phyloP scores from a whole-genome alignment of 139 green algal species.

The Tetradesmus lagerheimii region DNA sequence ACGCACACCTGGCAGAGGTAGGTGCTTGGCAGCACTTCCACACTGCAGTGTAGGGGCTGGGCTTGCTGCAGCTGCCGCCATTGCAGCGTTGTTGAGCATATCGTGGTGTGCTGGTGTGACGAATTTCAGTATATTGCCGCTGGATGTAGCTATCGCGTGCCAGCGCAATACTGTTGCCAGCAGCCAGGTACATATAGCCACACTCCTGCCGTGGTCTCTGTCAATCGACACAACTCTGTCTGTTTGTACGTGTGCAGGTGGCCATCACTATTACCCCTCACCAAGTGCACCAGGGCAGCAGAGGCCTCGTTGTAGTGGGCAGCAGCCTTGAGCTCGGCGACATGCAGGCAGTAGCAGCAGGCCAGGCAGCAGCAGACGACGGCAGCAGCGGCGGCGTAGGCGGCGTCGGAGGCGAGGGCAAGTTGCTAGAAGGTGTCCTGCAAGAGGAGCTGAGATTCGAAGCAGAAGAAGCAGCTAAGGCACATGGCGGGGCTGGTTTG shows the following conservation, averaged over 20 bases:
- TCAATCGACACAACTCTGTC: neutral
- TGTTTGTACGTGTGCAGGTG: conserved; percentile 61
- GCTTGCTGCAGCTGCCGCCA: too few relatives aligned
- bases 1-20: conserved; percentile 47
- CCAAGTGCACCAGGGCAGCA: conserved; percentile 72
- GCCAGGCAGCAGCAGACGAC: neutral
- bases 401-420: neutral
- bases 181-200: neutral
- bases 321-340: conserved; percentile 61
- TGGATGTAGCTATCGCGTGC: too few relatives aligned
- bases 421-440: conserved; percentile 57
- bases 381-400: neutral
- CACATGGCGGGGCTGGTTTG: neutral
- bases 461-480: conserved; percentile 44
- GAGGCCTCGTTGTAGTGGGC: conserved; percentile 89
- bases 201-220: neutral
- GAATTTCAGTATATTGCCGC: too few relatives aligned
- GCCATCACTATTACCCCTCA: conserved; percentile 84
- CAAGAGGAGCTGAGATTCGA: conserved; percentile 53
- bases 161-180: too few relatives aligned
- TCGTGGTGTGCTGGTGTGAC: too few relatives aligned
- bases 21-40: neutral
- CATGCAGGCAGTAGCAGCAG: conserved; percentile 35
- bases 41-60: too few relatives aligned
- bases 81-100: neutral